phyloP scores from a whole-genome alignment of 2,329 filamentous ascomycete genomes.

The Ophiostoma novo-ulmi region DNA sequence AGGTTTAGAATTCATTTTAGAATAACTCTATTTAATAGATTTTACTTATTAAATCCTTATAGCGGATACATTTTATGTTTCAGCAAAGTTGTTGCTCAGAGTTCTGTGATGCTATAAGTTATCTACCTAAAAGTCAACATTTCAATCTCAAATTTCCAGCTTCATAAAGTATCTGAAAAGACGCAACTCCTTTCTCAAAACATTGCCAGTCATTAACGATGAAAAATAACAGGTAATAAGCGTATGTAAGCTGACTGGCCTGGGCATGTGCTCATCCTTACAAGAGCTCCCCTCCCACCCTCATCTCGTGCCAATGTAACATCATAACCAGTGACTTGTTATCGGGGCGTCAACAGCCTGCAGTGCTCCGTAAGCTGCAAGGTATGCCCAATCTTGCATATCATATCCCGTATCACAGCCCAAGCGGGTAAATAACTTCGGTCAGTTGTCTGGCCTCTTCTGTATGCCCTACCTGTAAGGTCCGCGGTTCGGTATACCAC shows the following conservation, averaged over 20 bases:
- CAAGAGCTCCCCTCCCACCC: not conserved
- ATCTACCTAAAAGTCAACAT: not conserved
- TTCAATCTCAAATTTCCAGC: not conserved
- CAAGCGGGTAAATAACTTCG: not conserved
- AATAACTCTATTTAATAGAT: no score
- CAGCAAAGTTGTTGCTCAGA: no score
- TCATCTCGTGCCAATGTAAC: not conserved
- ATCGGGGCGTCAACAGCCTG: not conserved
- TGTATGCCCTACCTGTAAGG: not conserved
- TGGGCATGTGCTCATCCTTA: not conserved
- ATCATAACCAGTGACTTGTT: slow-evolving; percentile 9
- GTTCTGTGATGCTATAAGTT: no score
- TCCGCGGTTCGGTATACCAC: not conserved
- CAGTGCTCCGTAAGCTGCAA: not conserved
- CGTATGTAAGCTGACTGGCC: not conserved
- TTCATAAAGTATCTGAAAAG: not conserved
- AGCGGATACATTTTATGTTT: no score
- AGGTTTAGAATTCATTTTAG: no score
- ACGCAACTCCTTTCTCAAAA: not conserved
- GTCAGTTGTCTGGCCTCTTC: not conserved
- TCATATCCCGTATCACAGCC: not conserved
- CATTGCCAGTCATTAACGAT: not conserved
- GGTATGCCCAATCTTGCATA: slow-evolving; percentile 10
- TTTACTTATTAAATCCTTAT: no score
- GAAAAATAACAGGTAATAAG: not conserved